These are phyloP conservation scores for Clavispora santaluciae DNA, from an alignment of 805 yeast genomes.

Conservation along the genomic window DNA sequence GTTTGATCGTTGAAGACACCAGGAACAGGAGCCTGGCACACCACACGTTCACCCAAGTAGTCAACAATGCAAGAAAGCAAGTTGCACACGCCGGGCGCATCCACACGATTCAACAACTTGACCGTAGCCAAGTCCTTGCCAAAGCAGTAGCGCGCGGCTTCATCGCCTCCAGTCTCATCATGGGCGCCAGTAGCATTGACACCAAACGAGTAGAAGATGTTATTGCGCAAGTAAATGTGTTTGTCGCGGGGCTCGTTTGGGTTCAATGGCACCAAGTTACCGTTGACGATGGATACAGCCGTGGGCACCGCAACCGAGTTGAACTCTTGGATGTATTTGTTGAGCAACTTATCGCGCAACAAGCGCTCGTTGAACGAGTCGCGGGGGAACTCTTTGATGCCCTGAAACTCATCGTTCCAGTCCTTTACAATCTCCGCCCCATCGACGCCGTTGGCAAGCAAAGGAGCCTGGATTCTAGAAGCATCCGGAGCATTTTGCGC, in stretches of 20 bases:
- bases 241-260: conserved; percentile 62
- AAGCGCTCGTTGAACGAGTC: conserved; percentile 59
- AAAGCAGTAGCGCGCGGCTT: conserved; percentile 77
- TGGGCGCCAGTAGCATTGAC: conserved; percentile 61
- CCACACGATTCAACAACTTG: conserved; percentile 61
- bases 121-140: conserved; percentile 76
- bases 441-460: conserved; percentile 52
- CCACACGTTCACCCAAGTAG: conserved; percentile 79
- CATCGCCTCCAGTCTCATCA: conserved; percentile 67
- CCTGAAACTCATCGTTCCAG: conserved; percentile 90
- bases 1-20: conserved; percentile 58
- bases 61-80: conserved; percentile 84
- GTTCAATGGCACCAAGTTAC: conserved; percentile 72
- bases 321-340: conserved; percentile 71
- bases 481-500: conserved; percentile 44
- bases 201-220: conserved; percentile 82
- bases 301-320: conserved; percentile 71
- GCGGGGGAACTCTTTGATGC: conserved; percentile 66
- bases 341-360: conserved; percentile 68
- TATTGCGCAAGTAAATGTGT: conserved; percentile 71
- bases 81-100: conserved; percentile 58
- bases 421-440: conserved; percentile 61
- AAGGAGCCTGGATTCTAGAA: conserved; percentile 54
- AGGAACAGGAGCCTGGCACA: conserved; percentile 95
- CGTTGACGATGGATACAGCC: conserved; percentile 70